Evolutionary conservation across 2,329 filamentous ascomycete species (phyloP).

Genomic region (Fusarium sp.): DNA sequence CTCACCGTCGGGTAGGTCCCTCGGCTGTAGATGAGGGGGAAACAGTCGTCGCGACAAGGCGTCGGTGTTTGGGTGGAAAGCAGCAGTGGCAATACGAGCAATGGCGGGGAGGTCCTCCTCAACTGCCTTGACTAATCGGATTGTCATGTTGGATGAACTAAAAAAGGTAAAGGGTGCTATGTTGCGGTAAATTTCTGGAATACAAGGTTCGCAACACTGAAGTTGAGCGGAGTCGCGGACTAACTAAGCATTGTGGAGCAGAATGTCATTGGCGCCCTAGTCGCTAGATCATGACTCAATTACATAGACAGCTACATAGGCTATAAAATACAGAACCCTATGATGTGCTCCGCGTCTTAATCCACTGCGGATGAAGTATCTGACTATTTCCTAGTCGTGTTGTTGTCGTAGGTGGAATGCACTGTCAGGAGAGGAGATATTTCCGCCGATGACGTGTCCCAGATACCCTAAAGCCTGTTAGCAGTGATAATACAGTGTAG

Average conservation of each 20-base stretch:
- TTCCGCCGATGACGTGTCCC: constrained; percentile 1
- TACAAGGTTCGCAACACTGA: neutral
- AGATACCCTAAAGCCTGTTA: constrained; percentile 4
- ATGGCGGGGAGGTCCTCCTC: constrained; percentile 5
- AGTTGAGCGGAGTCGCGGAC: neutral
- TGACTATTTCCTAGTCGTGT: constrained; percentile 53
- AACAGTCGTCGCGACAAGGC: constrained; percentile 20
- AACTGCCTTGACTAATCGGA: neutral
- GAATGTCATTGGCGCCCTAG: neutral
- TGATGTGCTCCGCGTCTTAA: too few relatives aligned
- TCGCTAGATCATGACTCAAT: neutral
- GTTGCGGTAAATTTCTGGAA: neutral
- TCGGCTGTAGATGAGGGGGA: constrained; percentile 16
- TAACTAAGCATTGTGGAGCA: neutral
- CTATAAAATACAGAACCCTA: neutral
- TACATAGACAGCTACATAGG: neutral
- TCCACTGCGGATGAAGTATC: neutral
- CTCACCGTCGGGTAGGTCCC: constrained; percentile 10
- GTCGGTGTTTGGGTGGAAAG: constrained; percentile 21
- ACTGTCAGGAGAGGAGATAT: constrained; percentile 10
- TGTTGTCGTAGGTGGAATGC: neutral
- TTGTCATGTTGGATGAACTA: neutral
- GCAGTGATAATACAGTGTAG: neutral
- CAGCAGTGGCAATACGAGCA: constrained; percentile 17
- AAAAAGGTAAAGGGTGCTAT: too few relatives aligned